Evolutionary conservation across 805 yeast species (phyloP), one percentile per base, ranked within the genome.

Genomic region (Wickerhamomyces chaumierensis): DNA sequence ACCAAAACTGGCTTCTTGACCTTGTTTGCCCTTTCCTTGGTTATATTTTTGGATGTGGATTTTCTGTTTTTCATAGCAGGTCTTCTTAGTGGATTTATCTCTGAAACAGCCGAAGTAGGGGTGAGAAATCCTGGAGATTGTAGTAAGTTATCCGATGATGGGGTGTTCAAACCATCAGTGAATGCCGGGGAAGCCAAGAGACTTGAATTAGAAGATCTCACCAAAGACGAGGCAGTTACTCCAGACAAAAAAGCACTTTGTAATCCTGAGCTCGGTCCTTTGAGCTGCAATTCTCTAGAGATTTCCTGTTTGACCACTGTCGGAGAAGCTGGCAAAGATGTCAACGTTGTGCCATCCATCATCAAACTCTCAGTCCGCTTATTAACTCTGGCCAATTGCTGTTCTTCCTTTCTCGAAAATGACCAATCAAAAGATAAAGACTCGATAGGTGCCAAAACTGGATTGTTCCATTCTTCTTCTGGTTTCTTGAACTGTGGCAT

Each of bases 301-400:
- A 29, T 18, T 23, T 36, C 42, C 16, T 31, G 33, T 16, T 39
- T 34, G 16, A 39, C 36, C 14, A 5, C 18, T 14, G 25, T 21
- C 6, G 25, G 25, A 21, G 25, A 21, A 21, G 25, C 25, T 7
- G 25, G 25, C 25, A 21, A 21, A 21, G 25, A 21, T 7, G 25
- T 7, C 11, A 21, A 21, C 25, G 25, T 29, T 28, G 6, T 35
- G 23, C 18, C 34, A 15, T 31, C 17, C 14, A 33, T 18, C 15
- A 33, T 19, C 25, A 33, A 33, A 19, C 25, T 18, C 5, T 19
- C 35, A 8, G 23, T 14, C 11, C 25, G 8, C 7, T 7, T 14
- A 19, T 33, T 18, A 9, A 33, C 35, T 14, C 35, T 33, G 9
- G 5, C 27, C 16, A 33, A 6, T 18, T 14, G 14, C 9, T 33